Evolutionary conservation across 768 basidiomycete genomes (phyloP).

Genomic region (Mycena kentingensis): DNA sequence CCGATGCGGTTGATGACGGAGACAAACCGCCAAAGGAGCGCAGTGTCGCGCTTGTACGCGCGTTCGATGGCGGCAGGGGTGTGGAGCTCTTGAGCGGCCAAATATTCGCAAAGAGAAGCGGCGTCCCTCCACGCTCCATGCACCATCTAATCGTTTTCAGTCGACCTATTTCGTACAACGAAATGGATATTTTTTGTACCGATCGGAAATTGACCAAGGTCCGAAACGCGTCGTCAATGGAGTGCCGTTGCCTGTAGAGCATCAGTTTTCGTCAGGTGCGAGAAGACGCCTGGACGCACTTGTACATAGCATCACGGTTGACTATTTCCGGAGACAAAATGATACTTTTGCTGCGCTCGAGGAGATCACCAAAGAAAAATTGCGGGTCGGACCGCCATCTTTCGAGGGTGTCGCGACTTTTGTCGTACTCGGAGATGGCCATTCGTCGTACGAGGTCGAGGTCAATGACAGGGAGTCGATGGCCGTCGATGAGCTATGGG

Average conservation of each 20-base stretch:
- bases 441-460: slow-evolving; percentile 2
- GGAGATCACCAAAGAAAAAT: slow-evolving; percentile 2
- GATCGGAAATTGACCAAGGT: background rate
- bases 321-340: slow-evolving; percentile 13
- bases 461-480: slow-evolving; percentile 15
- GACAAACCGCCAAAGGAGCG: slow-evolving; percentile 7
- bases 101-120: slow-evolving; percentile 4
- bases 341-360: background rate
- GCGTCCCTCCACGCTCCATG: slow-evolving; percentile 2
- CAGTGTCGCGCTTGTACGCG: slow-evolving; percentile 4
- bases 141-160: background rate
- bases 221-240: slow-evolving; percentile 9
- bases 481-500: slow-evolving; percentile 11
- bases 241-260: background rate
- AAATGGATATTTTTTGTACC: background rate
- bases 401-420: slow-evolving; percentile 5
- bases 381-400: slow-evolving; percentile 4
- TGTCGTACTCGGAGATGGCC: slow-evolving; percentile 14
- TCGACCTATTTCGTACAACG: background rate
- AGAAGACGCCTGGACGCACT: background rate
- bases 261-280: background rate
- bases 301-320: background rate
- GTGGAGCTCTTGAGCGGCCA: background rate
- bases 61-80: slow-evolving; percentile 10
- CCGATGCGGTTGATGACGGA: background rate